Conservation (phyloP, 1,284 basidiomycete species). For the Ceratobasidium sp. region DNA sequence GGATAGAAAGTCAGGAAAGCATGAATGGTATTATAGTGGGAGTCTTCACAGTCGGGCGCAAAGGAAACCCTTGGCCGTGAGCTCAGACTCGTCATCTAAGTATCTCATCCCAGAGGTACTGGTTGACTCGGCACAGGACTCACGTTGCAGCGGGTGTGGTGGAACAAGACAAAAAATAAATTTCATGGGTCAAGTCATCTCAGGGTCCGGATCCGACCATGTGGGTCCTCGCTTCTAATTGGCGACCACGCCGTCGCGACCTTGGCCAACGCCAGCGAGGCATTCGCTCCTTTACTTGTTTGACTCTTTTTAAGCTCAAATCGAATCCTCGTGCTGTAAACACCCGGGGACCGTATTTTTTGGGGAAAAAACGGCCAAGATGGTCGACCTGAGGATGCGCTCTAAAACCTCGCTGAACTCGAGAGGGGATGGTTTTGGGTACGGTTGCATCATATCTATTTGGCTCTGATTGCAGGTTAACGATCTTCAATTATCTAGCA, state of each 20-base stretch:
- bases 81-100: constrained; percentile 88
- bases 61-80: constrained; percentile 65
- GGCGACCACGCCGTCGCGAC: constrained; percentile 21
- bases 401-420: constrained; percentile 37
- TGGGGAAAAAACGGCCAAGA: background rate
- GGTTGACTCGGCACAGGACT: background rate
- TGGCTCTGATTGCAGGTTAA: background rate
- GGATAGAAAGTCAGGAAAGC: constrained; percentile 66
- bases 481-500: background rate
- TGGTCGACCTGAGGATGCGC: constrained; percentile 32
- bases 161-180: constrained; percentile 16
- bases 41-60: constrained; percentile 66
- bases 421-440: constrained; percentile 24
- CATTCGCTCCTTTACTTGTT: constrained; percentile 8
- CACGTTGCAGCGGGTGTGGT: constrained; percentile 1
- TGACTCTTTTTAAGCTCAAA: background rate
- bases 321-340: background rate
- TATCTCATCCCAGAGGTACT: constrained; percentile 62
- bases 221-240: constrained; percentile 19
- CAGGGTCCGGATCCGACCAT: constrained; percentile 20
- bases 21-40: constrained; percentile 79
- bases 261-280: constrained; percentile 34
- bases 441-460: constrained; percentile 1
- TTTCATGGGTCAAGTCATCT: constrained; percentile 27
- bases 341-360: background rate